A percentile compares a stretch with the other conserved stretches of the same genome.
phyloP scores from a whole-genome alignment of 768 basidiomycete species.

The Fomitopsis serialis region DNA sequence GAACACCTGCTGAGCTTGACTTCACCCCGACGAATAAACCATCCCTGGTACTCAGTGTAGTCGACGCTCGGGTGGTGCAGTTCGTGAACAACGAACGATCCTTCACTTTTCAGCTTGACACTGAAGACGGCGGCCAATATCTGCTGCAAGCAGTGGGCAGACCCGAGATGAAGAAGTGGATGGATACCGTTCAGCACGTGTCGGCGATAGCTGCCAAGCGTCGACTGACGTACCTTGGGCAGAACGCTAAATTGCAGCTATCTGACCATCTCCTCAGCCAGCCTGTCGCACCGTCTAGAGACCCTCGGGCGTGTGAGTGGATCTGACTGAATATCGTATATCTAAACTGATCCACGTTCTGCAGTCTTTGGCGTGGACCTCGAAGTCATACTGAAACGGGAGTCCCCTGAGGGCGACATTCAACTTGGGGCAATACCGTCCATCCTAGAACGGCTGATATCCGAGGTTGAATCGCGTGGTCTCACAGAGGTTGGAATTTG shows the following conservation, averaged over 20 bases:
- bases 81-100: slow-evolving; percentile 80
- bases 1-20: slow-evolving; percentile 69
- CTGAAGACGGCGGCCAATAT: slow-evolving; percentile 85
- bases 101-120: slow-evolving; percentile 77
- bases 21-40: slow-evolving; percentile 72
- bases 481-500: slow-evolving; percentile 81
- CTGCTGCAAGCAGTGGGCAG: slow-evolving; percentile 68
- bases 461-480: slow-evolving; percentile 70
- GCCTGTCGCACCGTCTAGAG: slow-evolving; percentile 52
- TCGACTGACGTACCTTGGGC: slow-evolving; percentile 75
- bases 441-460: slow-evolving; percentile 59
- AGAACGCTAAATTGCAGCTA: slow-evolving; percentile 65
- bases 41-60: slow-evolving; percentile 65
- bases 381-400: slow-evolving; percentile 61
- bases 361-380: slow-evolving; percentile 68
- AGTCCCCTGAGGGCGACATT: slow-evolving; percentile 45
- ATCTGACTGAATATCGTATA: not conserved
- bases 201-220: slow-evolving; percentile 72
- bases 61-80: slow-evolving; percentile 63
- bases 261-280: slow-evolving; percentile 69
- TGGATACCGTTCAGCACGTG: slow-evolving; percentile 65
- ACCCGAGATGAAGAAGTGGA: slow-evolving; percentile 73
- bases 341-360: slow-evolving; percentile 7
- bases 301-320: slow-evolving; percentile 64
- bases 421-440: slow-evolving; percentile 57